phyloP scores from a whole-genome alignment of 331 rosid species.

The Dryas integrifolia region DNA sequence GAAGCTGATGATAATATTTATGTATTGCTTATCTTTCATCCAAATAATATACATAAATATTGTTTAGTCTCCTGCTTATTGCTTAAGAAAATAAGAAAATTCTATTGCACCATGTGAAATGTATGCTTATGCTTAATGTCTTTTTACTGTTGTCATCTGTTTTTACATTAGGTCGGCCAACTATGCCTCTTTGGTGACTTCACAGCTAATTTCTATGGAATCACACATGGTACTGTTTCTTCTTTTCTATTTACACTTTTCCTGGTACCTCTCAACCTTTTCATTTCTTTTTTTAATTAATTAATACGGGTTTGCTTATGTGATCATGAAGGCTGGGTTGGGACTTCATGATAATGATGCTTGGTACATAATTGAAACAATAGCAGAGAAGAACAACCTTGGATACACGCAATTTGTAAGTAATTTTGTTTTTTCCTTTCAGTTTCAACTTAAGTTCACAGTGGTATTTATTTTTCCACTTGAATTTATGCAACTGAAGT shows the following conservation, averaged over 20 bases:
- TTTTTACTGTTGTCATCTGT: slow-evolving; percentile 21
- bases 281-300: slow-evolving; percentile 19
- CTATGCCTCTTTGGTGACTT: slow-evolving; percentile 87
- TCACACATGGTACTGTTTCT: slow-evolving; percentile 79
- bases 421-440: slow-evolving; percentile 5
- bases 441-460: not conserved
- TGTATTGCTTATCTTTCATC: no score
- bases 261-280: slow-evolving; percentile 5
- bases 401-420: slow-evolving; percentile 96
- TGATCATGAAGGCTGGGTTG: slow-evolving; percentile 75
- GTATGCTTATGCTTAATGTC: slow-evolving; percentile 13
- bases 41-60: not conserved
- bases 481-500: not conserved
- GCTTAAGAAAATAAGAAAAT: slow-evolving; percentile 11
- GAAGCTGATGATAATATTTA: no score
- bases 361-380: slow-evolving; percentile 93
- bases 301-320: slow-evolving; percentile 2
- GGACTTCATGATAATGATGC: slow-evolving; percentile 93
- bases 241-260: slow-evolving; percentile 22
- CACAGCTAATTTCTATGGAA: slow-evolving; percentile 71
- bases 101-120: not conserved
- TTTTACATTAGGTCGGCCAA: slow-evolving; percentile 62
- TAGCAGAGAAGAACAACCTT: slow-evolving; percentile 82
- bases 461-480: slow-evolving; percentile 15
- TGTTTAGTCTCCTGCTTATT: not conserved